phyloP scores from a whole-genome alignment of 2,329 filamentous ascomycete species.

The Claviceps paspali region DNA sequence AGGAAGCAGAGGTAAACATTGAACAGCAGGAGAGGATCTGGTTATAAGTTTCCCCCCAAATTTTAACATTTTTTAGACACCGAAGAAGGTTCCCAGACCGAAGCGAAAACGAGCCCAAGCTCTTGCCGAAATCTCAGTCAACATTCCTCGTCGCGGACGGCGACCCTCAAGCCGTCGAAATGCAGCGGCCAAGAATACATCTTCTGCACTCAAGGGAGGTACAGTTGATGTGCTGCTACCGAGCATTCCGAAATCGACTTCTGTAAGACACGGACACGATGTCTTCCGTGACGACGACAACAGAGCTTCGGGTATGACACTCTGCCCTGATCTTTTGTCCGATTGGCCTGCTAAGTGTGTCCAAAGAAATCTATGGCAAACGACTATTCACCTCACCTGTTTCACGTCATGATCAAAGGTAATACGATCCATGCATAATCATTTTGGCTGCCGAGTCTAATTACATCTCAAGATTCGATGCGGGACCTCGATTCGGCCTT shows the following conservation, averaged over 20 bases:
- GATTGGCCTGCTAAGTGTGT: conserved; percentile 8
- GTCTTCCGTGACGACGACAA: conserved; percentile 18
- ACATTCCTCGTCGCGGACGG: conserved; percentile 15
- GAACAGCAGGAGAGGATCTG: not conserved
- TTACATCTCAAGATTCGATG: conserved; percentile 14
- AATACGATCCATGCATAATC: not conserved
- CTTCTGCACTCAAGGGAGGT: conserved; percentile 6
- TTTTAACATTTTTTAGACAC: conserved; percentile 11
- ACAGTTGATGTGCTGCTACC: not conserved
- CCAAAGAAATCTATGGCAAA: conserved; percentile 13
- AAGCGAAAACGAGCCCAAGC: conserved; percentile 18
- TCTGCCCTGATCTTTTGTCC: not conserved
- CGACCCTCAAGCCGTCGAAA: conserved; percentile 11
- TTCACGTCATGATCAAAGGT: conserved; percentile 14
- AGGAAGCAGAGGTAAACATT: conserved; percentile 27
- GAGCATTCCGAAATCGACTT: conserved; percentile 1
- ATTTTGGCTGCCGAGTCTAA: conserved; percentile 6
- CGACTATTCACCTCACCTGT: conserved; percentile 9
- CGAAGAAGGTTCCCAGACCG: conserved; percentile 15
- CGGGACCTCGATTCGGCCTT: conserved; percentile 18
- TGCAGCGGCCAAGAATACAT: conserved; percentile 10
- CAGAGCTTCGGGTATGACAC: conserved; percentile 11
- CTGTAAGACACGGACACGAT: conserved; percentile 13
- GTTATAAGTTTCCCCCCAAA: not conserved
- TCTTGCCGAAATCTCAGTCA: conserved; percentile 20